Evolutionary conservation across 805 yeast genomes (phyloP).

Genomic region (Metschnikowia borealis): DNA sequence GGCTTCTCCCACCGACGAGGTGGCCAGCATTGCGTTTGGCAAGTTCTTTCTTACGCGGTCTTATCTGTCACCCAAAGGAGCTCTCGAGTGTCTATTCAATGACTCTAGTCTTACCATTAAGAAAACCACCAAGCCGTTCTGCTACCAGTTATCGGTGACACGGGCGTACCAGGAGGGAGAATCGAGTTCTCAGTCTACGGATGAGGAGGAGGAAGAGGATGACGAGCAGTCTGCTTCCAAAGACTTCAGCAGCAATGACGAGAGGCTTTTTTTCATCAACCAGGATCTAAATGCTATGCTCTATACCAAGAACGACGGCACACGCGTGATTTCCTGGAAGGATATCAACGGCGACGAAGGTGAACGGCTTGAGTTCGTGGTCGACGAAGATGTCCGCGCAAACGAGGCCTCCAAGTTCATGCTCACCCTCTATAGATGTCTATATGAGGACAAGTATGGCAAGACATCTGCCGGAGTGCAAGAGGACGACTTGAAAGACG

Average conservation of each 20-base stretch:
- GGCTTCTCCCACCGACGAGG: constrained; percentile 52
- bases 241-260: constrained; percentile 44
- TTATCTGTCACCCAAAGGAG: constrained; percentile 82
- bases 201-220: constrained; percentile 48
- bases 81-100: constrained; percentile 73
- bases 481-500: constrained; percentile 19
- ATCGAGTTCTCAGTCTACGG: constrained; percentile 41
- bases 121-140: constrained; percentile 59
- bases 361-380: constrained; percentile 76
- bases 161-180: constrained; percentile 70
- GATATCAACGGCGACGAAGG: constrained; percentile 85
- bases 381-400: constrained; percentile 54
- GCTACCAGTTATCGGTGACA: constrained; percentile 67
- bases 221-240: constrained; percentile 27
- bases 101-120: constrained; percentile 76
- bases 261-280: constrained; percentile 66
- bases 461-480: constrained; percentile 45
- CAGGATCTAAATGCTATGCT: constrained; percentile 55
- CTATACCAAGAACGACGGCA: constrained; percentile 49
- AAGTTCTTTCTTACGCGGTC: constrained; percentile 70
- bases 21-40: constrained; percentile 73
- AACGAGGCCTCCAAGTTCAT: constrained; percentile 62
- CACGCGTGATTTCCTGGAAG: constrained; percentile 67
- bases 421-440: constrained; percentile 58
- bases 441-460: constrained; percentile 71